These are phyloP conservation scores for Pinus taeda DNA, from an alignment of 75 land plant genomes.

Conservation along the genomic window DNA sequence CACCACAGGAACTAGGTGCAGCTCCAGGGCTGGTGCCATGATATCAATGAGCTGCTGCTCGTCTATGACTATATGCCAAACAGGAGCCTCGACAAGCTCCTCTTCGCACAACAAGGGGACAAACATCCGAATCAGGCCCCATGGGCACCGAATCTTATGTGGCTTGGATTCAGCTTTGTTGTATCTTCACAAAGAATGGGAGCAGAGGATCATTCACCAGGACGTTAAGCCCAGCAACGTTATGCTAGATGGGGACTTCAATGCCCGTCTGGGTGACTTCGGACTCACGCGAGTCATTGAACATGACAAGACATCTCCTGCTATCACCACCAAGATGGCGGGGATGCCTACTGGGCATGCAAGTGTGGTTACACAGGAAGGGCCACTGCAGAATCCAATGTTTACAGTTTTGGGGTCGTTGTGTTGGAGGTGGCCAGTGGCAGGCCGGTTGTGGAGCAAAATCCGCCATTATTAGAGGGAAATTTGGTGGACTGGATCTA, in stretches of 20 bases:
- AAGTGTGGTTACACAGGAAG: neutral
- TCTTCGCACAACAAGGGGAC: neutral
- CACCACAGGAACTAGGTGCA: neutral
- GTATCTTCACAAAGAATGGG: no score
- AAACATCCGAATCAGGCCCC: neutral
- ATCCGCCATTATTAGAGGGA: neutral
- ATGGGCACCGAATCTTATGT: no score
- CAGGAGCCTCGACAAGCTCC: neutral
- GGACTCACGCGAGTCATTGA: constrained; percentile 2
- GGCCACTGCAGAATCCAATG: neutral
- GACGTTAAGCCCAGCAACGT: neutral
- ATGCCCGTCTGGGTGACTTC: constrained; percentile 10
- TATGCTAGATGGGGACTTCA: constrained; percentile 6
- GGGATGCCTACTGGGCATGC: constrained; percentile 3
- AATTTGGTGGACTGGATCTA: constrained; percentile 1
- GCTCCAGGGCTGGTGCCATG: neutral
- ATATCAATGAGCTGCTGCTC: neutral
- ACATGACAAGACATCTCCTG: neutral
- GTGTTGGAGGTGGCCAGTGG: no score
- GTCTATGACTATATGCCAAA: neutral
- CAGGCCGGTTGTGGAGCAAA: neutral
- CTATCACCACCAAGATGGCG: neutral
- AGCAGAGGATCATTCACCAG: no score
- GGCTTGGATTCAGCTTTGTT: no score
- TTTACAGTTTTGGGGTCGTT: neutral